Percentiles rank a stretch among this genome's conserved stretches.
phyloP scores from a whole-genome alignment of 2,329 filamentous ascomycete species.

The Helotiales sp. region DNA sequence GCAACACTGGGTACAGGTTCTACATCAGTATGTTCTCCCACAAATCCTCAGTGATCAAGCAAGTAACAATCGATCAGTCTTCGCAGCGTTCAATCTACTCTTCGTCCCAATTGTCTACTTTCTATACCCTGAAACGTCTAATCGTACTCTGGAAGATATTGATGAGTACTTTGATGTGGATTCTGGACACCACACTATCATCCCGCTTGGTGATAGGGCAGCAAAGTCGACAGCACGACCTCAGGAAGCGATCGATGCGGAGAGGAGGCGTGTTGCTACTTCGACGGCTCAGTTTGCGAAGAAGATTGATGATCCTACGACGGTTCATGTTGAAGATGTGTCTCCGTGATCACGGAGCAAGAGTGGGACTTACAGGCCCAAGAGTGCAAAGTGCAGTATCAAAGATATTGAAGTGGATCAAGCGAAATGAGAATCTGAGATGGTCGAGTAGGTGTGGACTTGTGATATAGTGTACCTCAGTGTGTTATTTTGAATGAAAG shows the following conservation, averaged over 20 bases:
- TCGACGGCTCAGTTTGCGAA: background rate
- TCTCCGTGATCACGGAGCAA: background rate
- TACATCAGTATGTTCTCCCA: constrained; percentile 43
- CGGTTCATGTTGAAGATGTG: background rate
- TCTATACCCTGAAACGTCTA: constrained; percentile 29
- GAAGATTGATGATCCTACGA: background rate
- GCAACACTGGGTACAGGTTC: constrained; percentile 32
- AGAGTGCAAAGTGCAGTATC: too few relatives aligned
- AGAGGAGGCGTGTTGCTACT: constrained; percentile 12
- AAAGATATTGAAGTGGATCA: too few relatives aligned
- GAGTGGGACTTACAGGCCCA: too few relatives aligned
- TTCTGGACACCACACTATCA: constrained; percentile 16
- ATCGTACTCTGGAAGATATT: constrained; percentile 31
- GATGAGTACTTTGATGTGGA: constrained; percentile 22
- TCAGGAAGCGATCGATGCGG: constrained; percentile 20
- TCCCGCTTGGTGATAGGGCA: constrained; percentile 16
- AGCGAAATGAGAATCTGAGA: background rate
- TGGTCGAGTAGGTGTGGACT: background rate
- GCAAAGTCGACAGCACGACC: constrained; percentile 21
- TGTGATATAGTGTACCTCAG: background rate
- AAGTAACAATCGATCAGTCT: constrained; percentile 35
- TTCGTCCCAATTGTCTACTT: constrained; percentile 30
- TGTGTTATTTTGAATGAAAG: too few relatives aligned
- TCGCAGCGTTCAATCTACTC: constrained; percentile 52
- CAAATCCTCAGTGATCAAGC: background rate